phyloP scores from a whole-genome alignment of 805 yeast genomes.

The Saccharomyces mikatae region DNA sequence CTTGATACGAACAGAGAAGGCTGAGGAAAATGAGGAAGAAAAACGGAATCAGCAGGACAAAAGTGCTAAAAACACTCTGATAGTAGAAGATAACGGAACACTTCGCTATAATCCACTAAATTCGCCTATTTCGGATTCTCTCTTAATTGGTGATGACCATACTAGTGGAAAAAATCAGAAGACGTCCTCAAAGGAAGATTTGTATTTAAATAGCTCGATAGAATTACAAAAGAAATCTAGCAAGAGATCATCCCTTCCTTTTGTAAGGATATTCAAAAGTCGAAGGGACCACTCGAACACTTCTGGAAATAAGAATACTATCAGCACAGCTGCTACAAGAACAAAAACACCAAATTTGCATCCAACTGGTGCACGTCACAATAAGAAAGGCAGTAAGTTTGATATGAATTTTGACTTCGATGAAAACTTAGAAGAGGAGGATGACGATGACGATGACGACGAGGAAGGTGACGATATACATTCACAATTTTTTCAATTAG shows the following conservation, averaged over 20 bases:
- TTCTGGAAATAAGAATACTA: background rate
- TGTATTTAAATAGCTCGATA: conserved; percentile 6
- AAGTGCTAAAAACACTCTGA: background rate
- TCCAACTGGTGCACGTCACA: background rate
- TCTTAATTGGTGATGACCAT: background rate
- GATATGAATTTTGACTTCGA: conserved; percentile 27
- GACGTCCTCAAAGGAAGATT: conserved; percentile 3
- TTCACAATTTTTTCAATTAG: conserved; percentile 21
- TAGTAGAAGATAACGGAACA: background rate
- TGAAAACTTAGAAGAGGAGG: conserved; percentile 26
- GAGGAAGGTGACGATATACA: conserved; percentile 17
- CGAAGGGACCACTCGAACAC: conserved; percentile 8
- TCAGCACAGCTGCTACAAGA: background rate
- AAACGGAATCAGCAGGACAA: background rate
- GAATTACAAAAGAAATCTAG: conserved; percentile 8
- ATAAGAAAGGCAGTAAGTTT: conserved; percentile 11
- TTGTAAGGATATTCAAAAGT: conserved; percentile 21
- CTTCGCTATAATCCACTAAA: background rate
- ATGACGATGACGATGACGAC: conserved; percentile 27
- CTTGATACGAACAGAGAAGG: background rate
- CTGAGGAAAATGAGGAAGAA: background rate
- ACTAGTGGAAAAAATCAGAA: background rate
- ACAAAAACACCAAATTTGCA: background rate
- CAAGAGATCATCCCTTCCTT: conserved; percentile 14
- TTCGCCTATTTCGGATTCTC: background rate